Conservation (phyloP, 495 filamentous ascomycete species). For the Trichoderma orchidacearum region DNA sequence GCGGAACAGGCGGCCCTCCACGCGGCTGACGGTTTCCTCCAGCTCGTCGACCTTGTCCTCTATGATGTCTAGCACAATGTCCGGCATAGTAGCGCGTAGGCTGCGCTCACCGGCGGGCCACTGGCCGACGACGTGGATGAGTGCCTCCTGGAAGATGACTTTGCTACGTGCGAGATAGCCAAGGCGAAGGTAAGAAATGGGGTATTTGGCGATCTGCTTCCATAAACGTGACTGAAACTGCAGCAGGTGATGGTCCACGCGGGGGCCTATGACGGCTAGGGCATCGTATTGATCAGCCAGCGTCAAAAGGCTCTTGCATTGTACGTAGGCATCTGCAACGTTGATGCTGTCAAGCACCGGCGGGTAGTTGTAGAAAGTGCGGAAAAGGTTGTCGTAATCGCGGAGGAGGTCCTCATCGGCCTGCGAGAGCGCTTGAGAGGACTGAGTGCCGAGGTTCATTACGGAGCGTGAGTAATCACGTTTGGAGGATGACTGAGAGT, state of each 20-base stretch:
- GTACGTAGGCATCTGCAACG: constrained; percentile 79
- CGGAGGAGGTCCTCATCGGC: constrained; percentile 57
- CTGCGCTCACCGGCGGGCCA: constrained; percentile 73
- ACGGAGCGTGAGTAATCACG: constrained; percentile 77
- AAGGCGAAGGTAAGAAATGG: constrained; percentile 77
- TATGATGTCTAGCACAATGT: constrained; percentile 68
- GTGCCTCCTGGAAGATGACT: constrained; percentile 77
- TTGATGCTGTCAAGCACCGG: constrained; percentile 68
- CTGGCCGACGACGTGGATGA: constrained; percentile 84
- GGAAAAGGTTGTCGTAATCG: constrained; percentile 87
- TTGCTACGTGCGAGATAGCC: constrained; percentile 74
- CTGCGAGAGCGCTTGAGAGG: constrained; percentile 21
- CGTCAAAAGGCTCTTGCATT: constrained; percentile 75
- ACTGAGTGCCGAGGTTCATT: constrained; percentile 51
- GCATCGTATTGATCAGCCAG: constrained; percentile 90
- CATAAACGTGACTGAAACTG: constrained; percentile 80
- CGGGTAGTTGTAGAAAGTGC: constrained; percentile 84
- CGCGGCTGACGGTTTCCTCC: constrained; percentile 48
- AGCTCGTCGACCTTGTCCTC: constrained; percentile 84
- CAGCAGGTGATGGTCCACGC: constrained; percentile 85
- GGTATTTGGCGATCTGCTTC: constrained; percentile 92
- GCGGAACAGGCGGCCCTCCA: constrained; percentile 69
- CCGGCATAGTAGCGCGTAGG: constrained; percentile 56
- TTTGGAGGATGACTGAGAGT: constrained; percentile 14
- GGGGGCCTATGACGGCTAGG: constrained; percentile 68